Base-by-base conservation (phyloP, 352 stramenopile species). In the Thraustotheca clavata region DNA sequence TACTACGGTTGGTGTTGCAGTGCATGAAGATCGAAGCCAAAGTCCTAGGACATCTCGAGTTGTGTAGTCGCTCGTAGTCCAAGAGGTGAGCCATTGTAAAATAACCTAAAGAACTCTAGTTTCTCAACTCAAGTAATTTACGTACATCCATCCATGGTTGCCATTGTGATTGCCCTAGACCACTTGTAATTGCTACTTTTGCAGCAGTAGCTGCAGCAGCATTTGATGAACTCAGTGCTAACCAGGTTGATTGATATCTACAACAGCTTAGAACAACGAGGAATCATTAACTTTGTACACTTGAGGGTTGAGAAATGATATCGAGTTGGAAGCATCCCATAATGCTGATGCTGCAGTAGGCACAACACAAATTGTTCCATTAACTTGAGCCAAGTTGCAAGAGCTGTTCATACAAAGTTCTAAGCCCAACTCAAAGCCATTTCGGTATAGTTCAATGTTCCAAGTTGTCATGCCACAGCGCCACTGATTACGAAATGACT, bases 401-500 rank as follows among this genome's bases (percentile, higher is more conserved):
- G 43, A 59, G 26, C 60, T 59, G 8, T 41, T 39, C 46, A 76
- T 87, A 4, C 79, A 73, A 0, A 91, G 68, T 39, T 91, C 82
- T 48, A 73, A 71, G 6, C 79, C 82, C 18, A 34, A 57, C 50
- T 91, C 78, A 22, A 62, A 20, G 1, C 62, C 66, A 5, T 61
- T 36, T 26, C 79, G 79, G 67, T 91, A 91, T 0, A 79, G 82
- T 40, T 91, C 82, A 7, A 89, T 72, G 54, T 91, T 79, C 12
- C 87, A 39, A 1, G 54, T 34, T 1, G 72, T 70, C 12, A 36
- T 20, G 14, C 82, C 82, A 34, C 80, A 78, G 48, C 79, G 75
- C 82, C 82, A 91, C 39, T 86, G 73, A 71, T 89, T 76, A 3
- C 86, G 33, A 7, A 91, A n/a, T 0, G 71, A 55, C 26, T 76